Conservation (phyloP, 1,139 yeast genomes). For the Blastobotrys arbuscula region DNA sequence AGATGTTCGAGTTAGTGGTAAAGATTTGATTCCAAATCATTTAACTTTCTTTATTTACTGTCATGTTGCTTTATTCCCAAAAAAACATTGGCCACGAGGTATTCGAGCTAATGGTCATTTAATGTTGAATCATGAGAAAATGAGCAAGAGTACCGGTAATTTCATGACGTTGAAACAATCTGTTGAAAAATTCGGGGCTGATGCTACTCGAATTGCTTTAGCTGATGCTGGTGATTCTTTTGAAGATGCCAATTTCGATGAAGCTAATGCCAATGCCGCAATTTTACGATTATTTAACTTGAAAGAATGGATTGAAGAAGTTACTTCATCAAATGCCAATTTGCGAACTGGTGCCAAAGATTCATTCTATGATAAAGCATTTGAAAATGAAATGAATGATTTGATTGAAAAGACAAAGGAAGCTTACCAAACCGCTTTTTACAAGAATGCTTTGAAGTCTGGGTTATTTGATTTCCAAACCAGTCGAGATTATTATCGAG, state of each 20-base stretch:
- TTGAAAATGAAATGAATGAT: constrained; percentile 88
- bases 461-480: constrained; percentile 94
- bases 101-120: constrained; percentile 94
- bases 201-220: constrained; percentile 92
- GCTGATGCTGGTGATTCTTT: constrained; percentile 98
- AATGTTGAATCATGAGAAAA: constrained; percentile 90
- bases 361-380: constrained; percentile 78
- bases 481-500: constrained; percentile 95
- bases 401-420: constrained; percentile 68
- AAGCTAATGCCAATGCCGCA: constrained; percentile 94
- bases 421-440: constrained; percentile 66
- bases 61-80: constrained; percentile 90
- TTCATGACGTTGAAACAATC: constrained; percentile 86
- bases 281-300: constrained; percentile 86
- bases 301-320: constrained; percentile 93
- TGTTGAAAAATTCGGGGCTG: constrained; percentile 90
- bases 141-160: constrained; percentile 98
- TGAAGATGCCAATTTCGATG: constrained; percentile 98
- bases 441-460: constrained; percentile 81
- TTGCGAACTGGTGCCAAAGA: constrained; percentile 63
- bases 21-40: constrained; percentile 96
- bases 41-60: constrained; percentile 91
- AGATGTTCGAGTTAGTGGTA: constrained; percentile 88
- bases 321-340: constrained; percentile 44
- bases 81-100: constrained; percentile 88